Evolutionary conservation across 106 monocot genomes (phyloP), one percentile per base, ranked within the genome.

Genomic region (Apostasia shenzhenica): DNA sequence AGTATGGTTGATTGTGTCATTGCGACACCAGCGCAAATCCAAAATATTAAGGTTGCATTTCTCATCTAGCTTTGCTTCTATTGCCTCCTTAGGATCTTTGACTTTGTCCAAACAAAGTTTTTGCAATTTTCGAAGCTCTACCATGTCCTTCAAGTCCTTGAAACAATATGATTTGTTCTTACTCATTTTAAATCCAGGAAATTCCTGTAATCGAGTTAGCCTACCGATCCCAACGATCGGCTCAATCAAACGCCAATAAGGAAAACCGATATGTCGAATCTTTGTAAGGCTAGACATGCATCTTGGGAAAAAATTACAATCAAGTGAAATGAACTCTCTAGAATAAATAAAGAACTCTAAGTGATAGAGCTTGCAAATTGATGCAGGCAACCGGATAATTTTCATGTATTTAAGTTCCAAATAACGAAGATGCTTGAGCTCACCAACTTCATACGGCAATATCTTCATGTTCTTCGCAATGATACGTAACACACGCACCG

Each of bases 371-470:
- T 12, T 61, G 54, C 67, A 55, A 1, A 75, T 9, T 2, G 62
- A 55, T 55, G 6, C 43, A 37, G 76, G 68, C 39, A 81, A 62
- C 9, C 38, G 13, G 37, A 10, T 6, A 9, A 81, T 26, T 46
- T 26, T 0, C 26, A 3, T 7, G 55, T 6, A 39, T 66, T 67
- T 2, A 58, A 64, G 59, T 41, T 54, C 10, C 5, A 81, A 48
- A 49, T 72, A 76, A 1, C 81, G 55, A 12, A 81, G 76, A 64
- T 81, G 71, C 47, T 62, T 76, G 46, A 81, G 39, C 10, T 72
- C 14, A 6, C 48, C 54, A 66, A 75, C n/a, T 0, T 61, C 64
- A 57, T 14, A 43, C n/a, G 55, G 57, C 40, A 81, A 48, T 41
- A 61, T 7, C 0, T 61, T 41, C 61, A 61, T 61, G 41, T 1